Evolutionary conservation across 306 rosid species (phyloP).

Genomic region (Dicorynia guianensis): DNA sequence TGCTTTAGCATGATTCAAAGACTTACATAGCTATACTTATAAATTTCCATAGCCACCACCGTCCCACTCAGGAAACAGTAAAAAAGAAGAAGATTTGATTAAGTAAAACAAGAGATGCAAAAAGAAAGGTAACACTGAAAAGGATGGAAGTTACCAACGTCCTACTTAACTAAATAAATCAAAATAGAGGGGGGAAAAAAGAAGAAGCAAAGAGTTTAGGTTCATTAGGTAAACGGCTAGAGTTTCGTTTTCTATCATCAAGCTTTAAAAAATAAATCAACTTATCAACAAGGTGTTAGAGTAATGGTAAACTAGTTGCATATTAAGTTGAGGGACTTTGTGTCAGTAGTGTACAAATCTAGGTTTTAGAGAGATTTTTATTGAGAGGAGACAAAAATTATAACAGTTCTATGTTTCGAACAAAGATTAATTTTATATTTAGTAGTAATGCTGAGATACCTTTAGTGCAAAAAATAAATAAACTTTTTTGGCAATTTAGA

Average conservation of each 20-base stretch:
- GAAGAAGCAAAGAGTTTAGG: background rate
- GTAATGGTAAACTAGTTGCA: no score
- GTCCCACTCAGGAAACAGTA: background rate
- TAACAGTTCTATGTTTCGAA: no score
- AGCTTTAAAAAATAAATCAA: background rate
- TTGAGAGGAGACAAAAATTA: no score
- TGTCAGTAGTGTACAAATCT: no score
- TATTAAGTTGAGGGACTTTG: no score
- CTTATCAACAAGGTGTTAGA: no score
- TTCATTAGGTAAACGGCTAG: background rate
- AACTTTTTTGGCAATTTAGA: slow-evolving; percentile 28
- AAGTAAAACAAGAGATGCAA: background rate
- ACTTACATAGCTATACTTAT: background rate
- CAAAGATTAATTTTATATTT: no score
- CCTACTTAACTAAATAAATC: background rate
- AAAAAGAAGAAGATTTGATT: no score
- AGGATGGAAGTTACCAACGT: background rate
- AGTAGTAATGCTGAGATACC: no score
- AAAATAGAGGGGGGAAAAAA: no score
- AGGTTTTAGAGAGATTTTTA: no score
- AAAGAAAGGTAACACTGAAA: slow-evolving; percentile 4
- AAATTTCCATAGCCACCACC: background rate
- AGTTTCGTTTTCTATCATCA: slow-evolving; percentile 14
- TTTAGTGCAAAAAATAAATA: background rate
- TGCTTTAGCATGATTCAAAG: background rate